Percentiles rank a stretch among this genome's conserved stretches.
These are phyloP conservation scores for Mychonastes homosphaera DNA, from an alignment of 139 green algal species.

Conservation along the genomic window DNA sequence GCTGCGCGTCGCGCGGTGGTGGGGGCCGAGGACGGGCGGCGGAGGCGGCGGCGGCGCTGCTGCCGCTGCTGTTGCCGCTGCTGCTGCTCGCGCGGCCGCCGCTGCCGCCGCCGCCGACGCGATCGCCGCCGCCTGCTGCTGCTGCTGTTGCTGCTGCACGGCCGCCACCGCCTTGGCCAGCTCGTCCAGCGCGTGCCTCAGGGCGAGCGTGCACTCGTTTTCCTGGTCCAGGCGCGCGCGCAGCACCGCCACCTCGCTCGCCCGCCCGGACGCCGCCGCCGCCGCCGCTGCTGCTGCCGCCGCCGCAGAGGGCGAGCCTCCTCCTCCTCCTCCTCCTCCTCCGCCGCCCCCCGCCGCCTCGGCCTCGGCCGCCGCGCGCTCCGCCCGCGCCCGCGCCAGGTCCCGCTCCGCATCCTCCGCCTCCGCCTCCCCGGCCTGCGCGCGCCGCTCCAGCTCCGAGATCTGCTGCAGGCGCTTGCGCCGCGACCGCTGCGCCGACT, in stretches of 20 bases:
- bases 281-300: too few relatives aligned
- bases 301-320: neutral
- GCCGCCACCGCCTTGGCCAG: constrained; percentile 2
- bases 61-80: neutral
- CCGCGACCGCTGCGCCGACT: constrained; percentile 33
- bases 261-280: neutral
- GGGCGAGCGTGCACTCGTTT: neutral
- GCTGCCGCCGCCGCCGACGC: constrained; percentile 1
- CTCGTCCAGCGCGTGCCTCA: neutral
- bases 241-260: constrained; percentile 9
- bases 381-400: neutral
- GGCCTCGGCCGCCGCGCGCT: neutral
- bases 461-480: constrained; percentile 39
- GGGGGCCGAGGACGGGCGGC: too few relatives aligned
- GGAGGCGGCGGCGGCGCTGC: too few relatives aligned
- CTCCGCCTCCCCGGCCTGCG: neutral
- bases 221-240: neutral
- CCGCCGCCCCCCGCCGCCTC: neutral
- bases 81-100: neutral
- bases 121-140: constrained; percentile 4
- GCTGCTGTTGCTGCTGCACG: constrained; percentile 3
- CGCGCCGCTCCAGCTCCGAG: constrained; percentile 12
- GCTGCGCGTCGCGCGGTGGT: too few relatives aligned
- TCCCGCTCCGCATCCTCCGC: neutral
- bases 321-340: constrained; percentile 16